Conservation (phyloP, 2,329 filamentous ascomycete genomes). For the Pestalotiopsis sp. region DNA sequence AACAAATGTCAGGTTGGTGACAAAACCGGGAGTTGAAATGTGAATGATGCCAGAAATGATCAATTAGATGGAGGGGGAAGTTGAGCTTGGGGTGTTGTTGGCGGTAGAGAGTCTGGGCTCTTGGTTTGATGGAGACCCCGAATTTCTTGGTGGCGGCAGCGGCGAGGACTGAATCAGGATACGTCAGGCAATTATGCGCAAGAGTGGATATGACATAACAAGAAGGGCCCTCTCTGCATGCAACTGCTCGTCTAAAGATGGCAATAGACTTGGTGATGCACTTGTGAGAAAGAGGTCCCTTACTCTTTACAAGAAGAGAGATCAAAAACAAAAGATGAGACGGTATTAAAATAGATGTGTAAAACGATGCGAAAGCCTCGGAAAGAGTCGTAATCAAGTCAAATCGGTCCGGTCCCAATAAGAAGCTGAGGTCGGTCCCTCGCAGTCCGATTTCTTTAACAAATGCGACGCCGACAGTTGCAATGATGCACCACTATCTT, state of each 20-base stretch:
- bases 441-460: neutral
- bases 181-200: conserved; percentile 16
- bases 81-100: conserved; percentile 13
- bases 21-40: neutral
- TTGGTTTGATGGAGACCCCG: conserved; percentile 13
- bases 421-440: neutral
- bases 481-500: neutral
- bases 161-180: conserved; percentile 16
- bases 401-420: neutral
- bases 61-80: conserved; percentile 10
- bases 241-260: neutral
- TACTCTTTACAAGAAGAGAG: neutral
- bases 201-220: conserved; percentile 16
- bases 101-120: conserved; percentile 3
- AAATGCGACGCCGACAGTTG: neutral
- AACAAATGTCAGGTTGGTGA: neutral
- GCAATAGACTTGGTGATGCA: neutral
- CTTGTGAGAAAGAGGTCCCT: neutral
- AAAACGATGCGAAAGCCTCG: conserved; percentile 3
- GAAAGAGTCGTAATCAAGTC: neutral
- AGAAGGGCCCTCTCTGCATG: neutral
- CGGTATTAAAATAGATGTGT: conserved; percentile 5
- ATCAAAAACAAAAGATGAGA: neutral
- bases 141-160: conserved; percentile 14
- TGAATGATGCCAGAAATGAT: conserved; percentile 10